Base-by-base conservation (phyloP, 352 stramenopile genomes). In the Phytophthora sp. region DNA sequence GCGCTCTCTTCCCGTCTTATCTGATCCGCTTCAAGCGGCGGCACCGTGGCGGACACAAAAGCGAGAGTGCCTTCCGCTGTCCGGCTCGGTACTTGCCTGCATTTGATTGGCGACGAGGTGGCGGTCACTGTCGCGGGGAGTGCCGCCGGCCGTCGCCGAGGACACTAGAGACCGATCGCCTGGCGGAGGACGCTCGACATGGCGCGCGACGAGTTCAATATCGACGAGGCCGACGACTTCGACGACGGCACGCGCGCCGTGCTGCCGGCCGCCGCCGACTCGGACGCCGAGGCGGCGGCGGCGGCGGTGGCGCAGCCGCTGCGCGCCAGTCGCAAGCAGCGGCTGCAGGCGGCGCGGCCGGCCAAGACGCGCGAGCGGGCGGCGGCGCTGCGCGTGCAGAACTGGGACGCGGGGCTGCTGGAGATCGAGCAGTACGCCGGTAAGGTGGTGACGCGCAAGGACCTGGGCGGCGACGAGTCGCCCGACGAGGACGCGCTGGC, bases 171-270 rank as follows among this genome's bases (percentile, higher is more conserved):
- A n/a, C n/a, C 59, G 27, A 62, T 55, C 46, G 34, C 44, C 52
- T 72, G 52, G 54, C 37, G 58, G 34, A 70, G 45, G 41, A 71
- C 54, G 44, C 46, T 56, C 50, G 50, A 54, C 30, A 94, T 91
- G 81, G 61, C 63, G 48, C 54, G 60, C 41, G 63, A 82, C 66
- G 72, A 83, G 58, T 92, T 92, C 53, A 86, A 92, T 52, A 79
- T 94, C 38, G 85, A 94, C 56, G 76, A 85, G 50, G 83, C 82
- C 20, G 85, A 94, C 34, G 85, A 94, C 62, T 94, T 91, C 63
- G 81, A 91, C 55, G 84, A 95, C 65, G 83, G 84, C 46, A 94
- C 83, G 44, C 75, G 76, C 28, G 82, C 84, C 5, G 50, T 89
- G 24, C 72, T 74, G 49, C 84, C 87, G 48, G 43, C 26, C 1